Percentiles rank a stretch among this genome's conserved stretches.
Evolutionary conservation across 805 yeast genomes (phyloP).

Genomic region (Saturnispora sekii): DNA sequence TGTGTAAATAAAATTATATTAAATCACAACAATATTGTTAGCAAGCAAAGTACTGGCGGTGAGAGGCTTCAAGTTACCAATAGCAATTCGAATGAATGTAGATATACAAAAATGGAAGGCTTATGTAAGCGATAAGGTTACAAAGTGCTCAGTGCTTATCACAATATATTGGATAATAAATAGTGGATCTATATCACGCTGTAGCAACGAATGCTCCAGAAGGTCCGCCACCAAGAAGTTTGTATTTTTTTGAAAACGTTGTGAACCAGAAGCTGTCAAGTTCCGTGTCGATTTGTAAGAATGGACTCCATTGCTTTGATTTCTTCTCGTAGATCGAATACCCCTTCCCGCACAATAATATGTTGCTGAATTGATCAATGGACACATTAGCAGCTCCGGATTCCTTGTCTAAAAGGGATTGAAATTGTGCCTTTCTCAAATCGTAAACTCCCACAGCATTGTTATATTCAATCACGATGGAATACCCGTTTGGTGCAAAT

Average conservation of each 20-base stretch:
- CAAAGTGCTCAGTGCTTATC: no score
- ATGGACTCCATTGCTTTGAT: constrained; percentile 4
- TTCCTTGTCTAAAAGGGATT: background rate
- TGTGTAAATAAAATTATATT: no score
- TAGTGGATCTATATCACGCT: no score
- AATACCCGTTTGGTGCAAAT: constrained; percentile 46
- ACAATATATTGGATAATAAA: no score
- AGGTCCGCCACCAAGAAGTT: no score
- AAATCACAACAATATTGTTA: no score
- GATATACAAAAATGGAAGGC: no score
- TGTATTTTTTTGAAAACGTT: background rate
- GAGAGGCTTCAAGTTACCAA: no score
- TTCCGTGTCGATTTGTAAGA: background rate
- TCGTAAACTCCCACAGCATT: constrained; percentile 16
- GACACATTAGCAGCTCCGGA: background rate
- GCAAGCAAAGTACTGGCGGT: no score
- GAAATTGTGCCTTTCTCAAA: constrained; percentile 16
- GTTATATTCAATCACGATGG: constrained; percentile 29
- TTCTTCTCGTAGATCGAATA: constrained; percentile 9
- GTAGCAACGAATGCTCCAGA: no score
- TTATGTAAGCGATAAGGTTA: no score
- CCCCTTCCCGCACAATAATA: background rate
- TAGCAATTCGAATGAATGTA: no score
- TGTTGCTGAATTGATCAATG: constrained; percentile 10
- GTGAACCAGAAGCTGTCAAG: background rate